phyloP scores from a whole-genome alignment of 2,329 filamentous ascomycete species.

The Fusarium lyarnte region DNA sequence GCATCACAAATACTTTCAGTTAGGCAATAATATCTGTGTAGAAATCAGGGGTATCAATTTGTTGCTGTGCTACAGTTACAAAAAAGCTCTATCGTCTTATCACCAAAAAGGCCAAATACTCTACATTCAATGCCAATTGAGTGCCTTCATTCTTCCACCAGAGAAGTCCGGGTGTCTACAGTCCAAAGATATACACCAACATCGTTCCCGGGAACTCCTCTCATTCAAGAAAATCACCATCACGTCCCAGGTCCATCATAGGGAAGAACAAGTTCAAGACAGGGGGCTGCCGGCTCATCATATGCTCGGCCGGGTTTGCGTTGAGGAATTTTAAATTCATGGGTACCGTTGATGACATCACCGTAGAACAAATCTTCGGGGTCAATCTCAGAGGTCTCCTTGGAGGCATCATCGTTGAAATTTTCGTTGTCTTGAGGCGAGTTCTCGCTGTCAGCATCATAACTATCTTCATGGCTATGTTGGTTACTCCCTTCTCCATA shows the following conservation, averaged over 20 bases:
- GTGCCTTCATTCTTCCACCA: neutral
- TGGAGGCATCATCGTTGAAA: too few species aligned
- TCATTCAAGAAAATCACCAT: conserved; percentile 1
- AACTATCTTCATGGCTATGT: neutral
- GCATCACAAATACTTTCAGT: too few species aligned
- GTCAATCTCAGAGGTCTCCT: neutral
- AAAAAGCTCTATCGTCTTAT: neutral
- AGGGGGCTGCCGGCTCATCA: neutral
- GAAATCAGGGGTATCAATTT: neutral
- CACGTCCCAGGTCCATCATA: neutral
- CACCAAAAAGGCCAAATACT: neutral
- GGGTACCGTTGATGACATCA: neutral
- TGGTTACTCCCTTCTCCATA: neutral
- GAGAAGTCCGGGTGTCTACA: neutral
- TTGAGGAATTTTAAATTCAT: too few species aligned
- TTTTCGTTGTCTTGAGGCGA: neutral
- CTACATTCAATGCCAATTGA: neutral
- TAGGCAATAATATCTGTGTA: neutral
- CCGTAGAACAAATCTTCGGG: neutral
- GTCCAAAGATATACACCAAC: neutral
- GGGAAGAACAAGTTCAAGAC: neutral
- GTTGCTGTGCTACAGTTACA: neutral
- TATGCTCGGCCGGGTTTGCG: neutral
- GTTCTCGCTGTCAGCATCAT: neutral
- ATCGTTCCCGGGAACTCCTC: neutral